phyloP scores from a whole-genome alignment of 1,284 basidiomycete species.

The Cryptococcus jaspeensis region DNA sequence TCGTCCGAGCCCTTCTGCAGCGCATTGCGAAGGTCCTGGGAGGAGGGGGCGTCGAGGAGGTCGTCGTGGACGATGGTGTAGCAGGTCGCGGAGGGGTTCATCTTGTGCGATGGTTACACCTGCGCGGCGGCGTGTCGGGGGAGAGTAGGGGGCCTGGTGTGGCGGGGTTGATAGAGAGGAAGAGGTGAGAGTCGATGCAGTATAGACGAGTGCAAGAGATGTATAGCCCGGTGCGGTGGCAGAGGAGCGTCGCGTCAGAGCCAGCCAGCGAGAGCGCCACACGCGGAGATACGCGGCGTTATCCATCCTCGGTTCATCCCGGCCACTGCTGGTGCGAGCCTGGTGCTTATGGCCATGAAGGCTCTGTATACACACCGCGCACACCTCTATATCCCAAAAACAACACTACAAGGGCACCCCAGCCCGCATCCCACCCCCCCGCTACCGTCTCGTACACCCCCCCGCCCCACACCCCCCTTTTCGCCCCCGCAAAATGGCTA shows the following conservation, averaged over 20 bases:
- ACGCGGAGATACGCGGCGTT: constrained; percentile 3
- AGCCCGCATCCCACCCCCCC: not conserved
- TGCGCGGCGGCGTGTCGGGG: no score
- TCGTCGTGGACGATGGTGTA: constrained; percentile 84
- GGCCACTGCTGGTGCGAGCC: not conserved
- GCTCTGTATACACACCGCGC: not conserved
- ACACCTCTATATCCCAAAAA: constrained; percentile 6
- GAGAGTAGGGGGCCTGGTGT: constrained; percentile 1
- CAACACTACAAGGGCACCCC: constrained; percentile 2
- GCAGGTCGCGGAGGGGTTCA: constrained; percentile 58
- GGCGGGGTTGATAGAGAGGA: not conserved
- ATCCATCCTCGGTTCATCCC: not conserved
- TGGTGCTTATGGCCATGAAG: not conserved
- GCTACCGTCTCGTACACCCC: not conserved
- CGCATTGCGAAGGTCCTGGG: constrained; percentile 77
- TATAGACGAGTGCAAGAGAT: no score
- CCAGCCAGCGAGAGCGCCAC: not conserved
- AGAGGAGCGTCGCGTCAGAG: constrained; percentile 5
- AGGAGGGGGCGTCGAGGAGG: constrained; percentile 68
- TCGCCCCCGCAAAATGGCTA: constrained; percentile 40
- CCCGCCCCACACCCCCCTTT: not conserved
- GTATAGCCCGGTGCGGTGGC: not conserved
- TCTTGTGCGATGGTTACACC: constrained; percentile 24
- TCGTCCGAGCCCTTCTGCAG: constrained; percentile 93
- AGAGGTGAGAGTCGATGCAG: not conserved